Base-by-base conservation (phyloP, 257 asterid genomes). In the Buddleja alternifolia region DNA sequence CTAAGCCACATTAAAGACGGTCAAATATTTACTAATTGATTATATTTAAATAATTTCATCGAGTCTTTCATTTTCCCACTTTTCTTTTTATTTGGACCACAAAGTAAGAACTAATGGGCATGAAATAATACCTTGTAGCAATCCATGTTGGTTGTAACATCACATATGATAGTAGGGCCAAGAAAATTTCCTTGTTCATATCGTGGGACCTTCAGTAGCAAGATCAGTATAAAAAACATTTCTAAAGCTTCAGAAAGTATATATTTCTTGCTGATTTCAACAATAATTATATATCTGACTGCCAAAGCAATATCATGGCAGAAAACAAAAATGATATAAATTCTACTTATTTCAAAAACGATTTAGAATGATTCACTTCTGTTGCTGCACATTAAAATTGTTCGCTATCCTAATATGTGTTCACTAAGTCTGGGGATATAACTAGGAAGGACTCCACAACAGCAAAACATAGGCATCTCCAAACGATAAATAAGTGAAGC, bases 101-200 rank as follows among this genome's bases (percentile, higher is more conserved):
- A 61, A 54, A 41, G 54, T 58, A 10, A n/a, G n/a, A n/a, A n/a
- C n/a, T n/a, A 15, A 34, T 12, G 47, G 37, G 7, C 48, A 6
- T 41, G 34, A 37, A 70, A 77, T 41, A 40, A 20, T 63, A 81
- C 83, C 83, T 81, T 74, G 75, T 81, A 81, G 79, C 86, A 81
- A 16, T 77, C 81, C 86, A 81, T 81, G 73, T 54, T 59, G 42
- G 79, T 55, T 37, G 79, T 73, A 48, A 78, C 79, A 78, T 75
- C 60, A 63, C 83, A 73, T 25, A 81, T 34, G 45, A 81, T 75
- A 63, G 79, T 81, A 56, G 86, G 86, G 32, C 83, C 86, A 46
- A 81, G 11, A 65, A 81, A 81, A 63, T 78, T 78, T 16, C 86
- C 86, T 32, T 61, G 75, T 52, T 79, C 86, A 23, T 78, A 78